Base-by-base conservation (phyloP, 768 basidiomycete genomes). In the Lentinula detonsa region DNA sequence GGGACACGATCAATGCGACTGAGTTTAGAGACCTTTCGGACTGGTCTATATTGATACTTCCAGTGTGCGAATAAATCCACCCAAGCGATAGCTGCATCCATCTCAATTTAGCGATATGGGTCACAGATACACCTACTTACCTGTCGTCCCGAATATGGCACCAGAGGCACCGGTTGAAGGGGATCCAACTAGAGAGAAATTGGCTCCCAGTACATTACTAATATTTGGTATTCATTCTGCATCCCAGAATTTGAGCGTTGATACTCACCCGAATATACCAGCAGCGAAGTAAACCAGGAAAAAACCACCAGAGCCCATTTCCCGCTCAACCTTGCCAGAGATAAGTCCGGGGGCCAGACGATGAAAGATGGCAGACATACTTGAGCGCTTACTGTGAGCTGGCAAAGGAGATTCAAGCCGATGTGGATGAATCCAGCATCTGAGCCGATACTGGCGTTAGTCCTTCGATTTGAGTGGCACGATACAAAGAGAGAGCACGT, bases 401-500 rank as follows among this genome's bases (percentile, higher is more conserved):
- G 95, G 13, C 88, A 95, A 33, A 95, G 70, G 87, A 98, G 90
- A 70, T 99, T 99, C 62, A 99, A 69, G 4, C 88, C 65, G 39
- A 96, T 79, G 70, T 99, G 96, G n/a, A 99, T 78, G 61, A 99
- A 79, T n/a, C 96, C 96, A 10, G 93, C 97, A 66, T 98, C 50
- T 51, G 31, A 49, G 31, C 46, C 46, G 18, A 34, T 9, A 23
- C 45, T 3, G 13, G 9, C 21, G 9, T 48, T 48, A 48, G n/a
- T 11, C n/a, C 15, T 50, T 11, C 1, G 11, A 23, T 28, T 16
- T 11, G 49, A 13, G 4, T 23, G 11, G 11, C 10, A 16, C 21
- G 31, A 16, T 50, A 9, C 48, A 21, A 28, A 23, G 21, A 7
- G 21, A 11, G 3, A 21, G 7, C 46, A 48, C 50, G 2, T n/a